Evolutionary conservation across 768 basidiomycete genomes (phyloP).

Genomic region (Boletus coccyginus): DNA sequence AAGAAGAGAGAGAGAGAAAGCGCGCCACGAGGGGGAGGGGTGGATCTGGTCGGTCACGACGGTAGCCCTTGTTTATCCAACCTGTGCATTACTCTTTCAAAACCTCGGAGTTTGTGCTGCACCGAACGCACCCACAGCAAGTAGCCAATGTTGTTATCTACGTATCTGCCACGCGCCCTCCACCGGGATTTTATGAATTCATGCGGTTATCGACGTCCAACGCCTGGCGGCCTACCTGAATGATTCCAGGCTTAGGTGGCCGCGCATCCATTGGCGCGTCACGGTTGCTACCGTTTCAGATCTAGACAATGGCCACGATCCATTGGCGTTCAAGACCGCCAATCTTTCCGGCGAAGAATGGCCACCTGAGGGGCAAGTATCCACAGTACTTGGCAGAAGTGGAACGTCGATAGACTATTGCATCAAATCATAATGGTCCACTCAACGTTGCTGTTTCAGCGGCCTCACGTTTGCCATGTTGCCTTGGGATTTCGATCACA

Average conservation of each 20-base stretch:
- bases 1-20: slow-evolving; percentile 75
- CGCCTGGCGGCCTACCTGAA: background rate
- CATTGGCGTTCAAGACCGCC: background rate
- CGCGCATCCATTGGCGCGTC: background rate
- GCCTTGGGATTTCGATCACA: background rate
- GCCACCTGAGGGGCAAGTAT: background rate
- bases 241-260: background rate
- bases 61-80: slow-evolving; percentile 13
- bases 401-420: background rate
- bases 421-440: no score
- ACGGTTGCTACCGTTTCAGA: background rate
- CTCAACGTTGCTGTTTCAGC: background rate
- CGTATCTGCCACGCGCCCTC: background rate
- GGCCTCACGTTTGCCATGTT: background rate
- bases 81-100: background rate
- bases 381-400: background rate
- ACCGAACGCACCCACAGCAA: background rate
- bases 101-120: background rate
- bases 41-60: slow-evolving; percentile 18
- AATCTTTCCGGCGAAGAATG: background rate
- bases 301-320: background rate
- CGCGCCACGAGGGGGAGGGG: slow-evolving; percentile 27
- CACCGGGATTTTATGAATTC: background rate
- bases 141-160: background rate
- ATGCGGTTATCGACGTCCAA: background rate